Evolutionary conservation across 2,329 filamentous ascomycete species (phyloP).

Genomic region (Penicillium expansum): DNA sequence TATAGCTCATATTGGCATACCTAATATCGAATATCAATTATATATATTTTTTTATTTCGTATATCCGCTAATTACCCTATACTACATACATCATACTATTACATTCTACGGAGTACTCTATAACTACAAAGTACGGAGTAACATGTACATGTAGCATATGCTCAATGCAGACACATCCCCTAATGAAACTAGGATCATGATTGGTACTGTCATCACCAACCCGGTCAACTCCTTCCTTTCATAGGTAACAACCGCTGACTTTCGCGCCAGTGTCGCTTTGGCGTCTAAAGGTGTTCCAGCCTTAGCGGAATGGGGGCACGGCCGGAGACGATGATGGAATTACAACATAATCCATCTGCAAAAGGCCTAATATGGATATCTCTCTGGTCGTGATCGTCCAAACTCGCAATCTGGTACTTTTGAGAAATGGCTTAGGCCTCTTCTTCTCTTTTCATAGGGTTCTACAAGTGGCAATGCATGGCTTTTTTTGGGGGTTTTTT

Average conservation of each 20-base stretch:
- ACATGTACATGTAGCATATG: neutral
- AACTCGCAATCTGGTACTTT: conserved; percentile 17
- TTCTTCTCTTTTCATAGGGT: neutral
- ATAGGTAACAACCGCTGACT: conserved; percentile 4
- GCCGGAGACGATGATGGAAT: conserved; percentile 3
- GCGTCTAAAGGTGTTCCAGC: conserved; percentile 12
- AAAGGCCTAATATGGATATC: conserved; percentile 18
- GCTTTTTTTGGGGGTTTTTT: too few relatives aligned
- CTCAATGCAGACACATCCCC: neutral
- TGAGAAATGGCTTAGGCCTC: conserved; percentile 4
- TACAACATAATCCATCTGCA: too few relatives aligned
- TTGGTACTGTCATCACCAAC: neutral
- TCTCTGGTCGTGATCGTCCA: conserved; percentile 1
- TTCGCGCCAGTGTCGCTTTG: conserved; percentile 19
- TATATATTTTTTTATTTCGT: too few relatives aligned
- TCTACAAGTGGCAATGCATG: neutral
- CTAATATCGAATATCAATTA: too few relatives aligned
- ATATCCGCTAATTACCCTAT: too few relatives aligned
- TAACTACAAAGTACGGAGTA: too few relatives aligned
- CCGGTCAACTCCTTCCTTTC: neutral
- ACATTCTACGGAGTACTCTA: neutral
- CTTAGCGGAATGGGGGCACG: conserved; percentile 4
- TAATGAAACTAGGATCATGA: neutral
- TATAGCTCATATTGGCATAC: neutral
- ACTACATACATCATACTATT: too few relatives aligned